Conservation (phyloP, 345 rosid genomes). For the Populus davidiana region DNA sequence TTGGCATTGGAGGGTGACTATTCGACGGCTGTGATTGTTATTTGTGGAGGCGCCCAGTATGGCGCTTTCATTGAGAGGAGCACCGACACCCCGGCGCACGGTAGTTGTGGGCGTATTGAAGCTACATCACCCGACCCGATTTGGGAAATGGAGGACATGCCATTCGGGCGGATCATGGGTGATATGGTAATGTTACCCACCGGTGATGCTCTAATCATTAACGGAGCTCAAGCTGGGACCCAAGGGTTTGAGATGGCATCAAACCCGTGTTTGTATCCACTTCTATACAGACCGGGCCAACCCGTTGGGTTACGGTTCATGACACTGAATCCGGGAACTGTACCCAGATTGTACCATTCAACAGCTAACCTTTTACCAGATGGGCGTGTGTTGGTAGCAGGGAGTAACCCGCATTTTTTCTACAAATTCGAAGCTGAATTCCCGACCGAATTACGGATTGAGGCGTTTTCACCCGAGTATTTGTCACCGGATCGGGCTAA, state of each 20-base stretch:
- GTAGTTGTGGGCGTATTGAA: constrained; percentile 26
- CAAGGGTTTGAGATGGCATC: constrained; percentile 30
- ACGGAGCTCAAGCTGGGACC: constrained; percentile 81
- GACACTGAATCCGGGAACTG: constrained; percentile 63
- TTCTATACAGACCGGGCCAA: constrained; percentile 58
- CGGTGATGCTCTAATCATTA: constrained; percentile 64
- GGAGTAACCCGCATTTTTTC: constrained; percentile 82
- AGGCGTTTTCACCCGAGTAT: constrained; percentile 88
- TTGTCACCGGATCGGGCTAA: constrained; percentile 70
- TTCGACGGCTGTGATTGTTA: constrained; percentile 51
- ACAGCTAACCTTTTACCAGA: constrained; percentile 85
- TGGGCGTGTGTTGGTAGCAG: constrained; percentile 72
- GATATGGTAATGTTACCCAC: constrained; percentile 89
- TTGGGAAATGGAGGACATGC: constrained; percentile 71
- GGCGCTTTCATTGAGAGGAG: constrained; percentile 59
- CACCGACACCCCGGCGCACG: constrained; percentile 25
- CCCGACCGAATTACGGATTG: constrained; percentile 78
- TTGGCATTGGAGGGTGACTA: constrained; percentile 41
- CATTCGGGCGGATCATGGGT: constrained; percentile 85
- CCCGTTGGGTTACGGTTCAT: constrained; percentile 32
- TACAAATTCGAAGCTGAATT: constrained; percentile 58
- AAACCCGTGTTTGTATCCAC: constrained; percentile 63
- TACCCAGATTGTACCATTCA: constrained; percentile 87
- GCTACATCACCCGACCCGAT: constrained; percentile 20
- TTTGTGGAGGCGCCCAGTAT: constrained; percentile 82